Percentiles rank a stretch among this genome's conserved stretches.
phyloP scores from a whole-genome alignment of 306 rosid species.

The Prunus salicina region DNA sequence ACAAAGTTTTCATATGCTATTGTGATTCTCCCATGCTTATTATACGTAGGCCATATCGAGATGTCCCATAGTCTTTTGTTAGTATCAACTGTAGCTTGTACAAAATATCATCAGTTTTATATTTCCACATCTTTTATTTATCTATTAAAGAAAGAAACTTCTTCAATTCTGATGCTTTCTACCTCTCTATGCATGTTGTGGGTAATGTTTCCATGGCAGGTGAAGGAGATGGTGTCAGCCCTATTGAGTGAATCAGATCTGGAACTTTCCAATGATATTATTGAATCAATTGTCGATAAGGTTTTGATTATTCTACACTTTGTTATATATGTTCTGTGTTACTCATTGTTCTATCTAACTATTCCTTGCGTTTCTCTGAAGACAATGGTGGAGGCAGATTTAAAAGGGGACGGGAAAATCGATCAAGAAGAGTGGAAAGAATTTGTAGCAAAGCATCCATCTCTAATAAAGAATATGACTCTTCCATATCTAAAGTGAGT shows the following conservation, averaged over 20 bases:
- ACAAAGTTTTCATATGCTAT: background rate
- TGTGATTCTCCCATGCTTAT: too few relatives aligned
- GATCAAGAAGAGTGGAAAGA: slow-evolving; percentile 68
- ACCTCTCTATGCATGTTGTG: slow-evolving; percentile 6
- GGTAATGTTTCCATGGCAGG: slow-evolving; percentile 28
- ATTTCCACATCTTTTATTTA: background rate
- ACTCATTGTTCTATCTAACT: background rate
- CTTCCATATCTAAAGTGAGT: slow-evolving; percentile 69
- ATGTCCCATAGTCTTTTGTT: too few relatives aligned
- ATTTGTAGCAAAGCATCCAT: slow-evolving; percentile 49
- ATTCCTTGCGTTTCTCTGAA: slow-evolving; percentile 17
- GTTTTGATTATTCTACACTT: slow-evolving; percentile 25
- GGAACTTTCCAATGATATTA: slow-evolving; percentile 42
- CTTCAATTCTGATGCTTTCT: background rate
- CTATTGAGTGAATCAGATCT: slow-evolving; percentile 57
- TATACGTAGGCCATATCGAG: background rate
- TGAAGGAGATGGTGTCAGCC: slow-evolving; percentile 80
- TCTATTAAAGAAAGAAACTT: background rate
- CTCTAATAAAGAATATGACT: slow-evolving; percentile 67
- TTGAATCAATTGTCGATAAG: slow-evolving; percentile 63
- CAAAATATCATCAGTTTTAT: background rate
- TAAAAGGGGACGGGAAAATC: slow-evolving; percentile 70
- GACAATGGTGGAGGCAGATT: slow-evolving; percentile 63
- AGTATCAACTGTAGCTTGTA: too few relatives aligned
- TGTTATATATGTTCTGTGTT: slow-evolving; percentile 1